Base-by-base conservation (phyloP, 805 yeast species). In the Dipodascopsis uninucleata region DNA sequence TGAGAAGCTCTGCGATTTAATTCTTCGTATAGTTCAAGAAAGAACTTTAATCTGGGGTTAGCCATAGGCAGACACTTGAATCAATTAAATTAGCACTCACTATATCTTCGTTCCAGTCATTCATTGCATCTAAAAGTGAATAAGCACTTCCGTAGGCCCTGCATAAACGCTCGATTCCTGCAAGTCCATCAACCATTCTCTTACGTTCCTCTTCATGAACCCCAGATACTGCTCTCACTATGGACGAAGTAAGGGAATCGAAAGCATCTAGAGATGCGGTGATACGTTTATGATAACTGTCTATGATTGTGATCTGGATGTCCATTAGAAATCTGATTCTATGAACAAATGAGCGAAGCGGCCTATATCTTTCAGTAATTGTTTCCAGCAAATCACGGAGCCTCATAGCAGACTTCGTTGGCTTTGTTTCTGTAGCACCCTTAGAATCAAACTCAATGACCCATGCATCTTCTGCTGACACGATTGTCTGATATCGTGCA, bases 351-450 rank as follows among this genome's bases (percentile, higher is more conserved):
- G 79, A 68, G 28, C 67, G 67, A 8, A 67, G 45, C 25, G 58
- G 43, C 17, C 56, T 31, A 62, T 78, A 79, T 49, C 76, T 79
- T 12, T 68, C 67, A 2, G 81, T 78, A 41, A 80, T 69, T 36
- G 75, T 74, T 51, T 78, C 78, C 18, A 83, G 62, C 32, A 84
- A 61, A 54, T 78, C 79, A 33, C 71, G 71, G 48, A 83, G 60
- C 38, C 77, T 75, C 29, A 72, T 67, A 0, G 88, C 78, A 1
- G 86, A 76, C 49, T 74, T 74, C 0, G 87, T 81, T 0, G 90
- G 88, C 48, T 72, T 73, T 0, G 78, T 71, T 40, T 62, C 61
- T 5, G 61, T 61, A n/a, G 45, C 51, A 36, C 66, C 71, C 7
- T 64, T 71, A 12, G 69, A 70, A 39, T 83, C 89, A 49, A 63